Evolutionary conservation across 192 early-diverging fungal genomes (phyloP).

Genomic region (Allomyces javanicus): DNA sequence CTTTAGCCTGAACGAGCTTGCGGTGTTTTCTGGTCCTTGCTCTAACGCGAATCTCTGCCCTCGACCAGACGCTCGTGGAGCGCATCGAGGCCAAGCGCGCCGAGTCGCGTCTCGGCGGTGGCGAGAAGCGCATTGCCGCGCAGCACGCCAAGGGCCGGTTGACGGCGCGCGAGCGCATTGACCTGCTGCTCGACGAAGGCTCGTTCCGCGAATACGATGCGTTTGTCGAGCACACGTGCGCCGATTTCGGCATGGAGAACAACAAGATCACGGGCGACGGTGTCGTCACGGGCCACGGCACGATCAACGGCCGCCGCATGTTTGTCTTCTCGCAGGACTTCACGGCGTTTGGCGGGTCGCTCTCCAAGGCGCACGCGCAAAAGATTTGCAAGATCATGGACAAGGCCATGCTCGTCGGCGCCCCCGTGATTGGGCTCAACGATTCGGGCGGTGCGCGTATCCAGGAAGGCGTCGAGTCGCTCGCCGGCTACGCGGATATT

Average conservation of each 20-base stretch:
- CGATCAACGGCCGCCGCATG: slow-evolving; percentile 71
- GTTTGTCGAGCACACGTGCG: slow-evolving; percentile 87
- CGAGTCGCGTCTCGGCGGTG: slow-evolving; percentile 58
- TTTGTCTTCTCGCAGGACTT: slow-evolving; percentile 90
- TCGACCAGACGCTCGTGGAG: background rate
- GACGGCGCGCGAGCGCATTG: slow-evolving; percentile 77
- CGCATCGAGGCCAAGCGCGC: slow-evolving; percentile 43
- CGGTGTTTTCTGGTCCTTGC: too few relatives aligned
- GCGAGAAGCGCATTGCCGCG: slow-evolving; percentile 49
- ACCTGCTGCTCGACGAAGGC: slow-evolving; percentile 58
- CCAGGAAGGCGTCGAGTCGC: slow-evolving; percentile 90
- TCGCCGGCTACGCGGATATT: slow-evolving; percentile 91
- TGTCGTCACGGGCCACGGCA: slow-evolving; percentile 89
- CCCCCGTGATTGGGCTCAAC: slow-evolving; percentile 84
- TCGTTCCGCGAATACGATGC: slow-evolving; percentile 82
- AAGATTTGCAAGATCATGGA: slow-evolving; percentile 94
- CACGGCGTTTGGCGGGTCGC: slow-evolving; percentile 75
- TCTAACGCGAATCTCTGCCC: too few relatives aligned
- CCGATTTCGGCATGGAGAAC: slow-evolving; percentile 69
- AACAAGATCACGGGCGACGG: slow-evolving; percentile 79
- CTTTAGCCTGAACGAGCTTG: too few relatives aligned
- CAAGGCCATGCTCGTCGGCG: slow-evolving; percentile 71
- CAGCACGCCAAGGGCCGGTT: slow-evolving; percentile 88
- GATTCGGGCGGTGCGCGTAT: slow-evolving; percentile 96
- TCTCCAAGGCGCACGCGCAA: slow-evolving; percentile 68